Evolutionary conservation across 139 green algal genomes (phyloP), one percentile per base, ranked within the genome.

Genomic region (Coelastrella sp.): DNA sequence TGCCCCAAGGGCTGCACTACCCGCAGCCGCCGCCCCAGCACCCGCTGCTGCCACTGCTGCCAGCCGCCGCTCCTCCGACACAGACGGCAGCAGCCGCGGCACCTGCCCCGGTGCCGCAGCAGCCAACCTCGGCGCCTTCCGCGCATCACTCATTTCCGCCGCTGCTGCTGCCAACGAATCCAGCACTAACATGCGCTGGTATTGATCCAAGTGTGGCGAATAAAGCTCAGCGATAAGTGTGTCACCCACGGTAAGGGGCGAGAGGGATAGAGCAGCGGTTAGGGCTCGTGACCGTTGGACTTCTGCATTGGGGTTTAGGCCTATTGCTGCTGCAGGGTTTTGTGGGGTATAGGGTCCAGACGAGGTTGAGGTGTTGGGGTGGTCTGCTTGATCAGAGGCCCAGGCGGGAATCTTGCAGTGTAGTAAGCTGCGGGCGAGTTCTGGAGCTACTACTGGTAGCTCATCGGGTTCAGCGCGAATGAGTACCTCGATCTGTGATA

Each of bases 381-480:
- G 76, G 54, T n/a, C 19, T 61, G 5, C 66, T 20, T 19, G 54
- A 32, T 3, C 81, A 89, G 95, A 91, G 32, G 92, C 93, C 95
- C 95, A 97, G 4, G 91, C 89, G 14, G 96, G 96, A 47, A 96
- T 66, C 7, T 91, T 92, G 65, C 93, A 91, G 85, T 96, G 91
- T 74, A 98, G 89, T 77, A 98, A 93, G 17, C 95, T 91, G 19
- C 95, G 89, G 0, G 94, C 92, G 32, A 98, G 92, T 86, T 97
- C 94, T 32, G 92, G 92, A 88, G 94, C 93, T 13, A 95, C 90
- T 16, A 93, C 85, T 16, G 66, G 76, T 86, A 98, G 93, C 93
- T 98, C 96, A 74, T 97, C 94, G 5, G 96, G 96, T 16, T 80
- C 90, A 20, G 96, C 95, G 17, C 95, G 91, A 7, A 98, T 77